A percentile compares a stretch with the other conserved stretches of the same genome.
These are phyloP conservation scores for Amauroascus niger DNA, from an alignment of 2,329 filamentous ascomycete species.

Conservation along the genomic window DNA sequence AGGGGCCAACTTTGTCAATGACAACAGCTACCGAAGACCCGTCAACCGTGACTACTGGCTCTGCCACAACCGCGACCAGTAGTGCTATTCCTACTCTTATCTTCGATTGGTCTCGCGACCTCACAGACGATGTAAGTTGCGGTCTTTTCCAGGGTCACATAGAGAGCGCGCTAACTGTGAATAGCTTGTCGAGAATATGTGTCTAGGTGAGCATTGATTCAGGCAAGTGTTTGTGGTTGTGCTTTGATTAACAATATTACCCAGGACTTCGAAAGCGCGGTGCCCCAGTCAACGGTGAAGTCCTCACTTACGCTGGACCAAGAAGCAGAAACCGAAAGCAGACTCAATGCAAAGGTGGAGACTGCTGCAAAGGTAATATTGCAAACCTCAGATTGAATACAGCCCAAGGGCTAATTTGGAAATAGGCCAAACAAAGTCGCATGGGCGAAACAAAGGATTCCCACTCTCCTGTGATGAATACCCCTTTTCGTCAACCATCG, in stretches of 20 bases:
- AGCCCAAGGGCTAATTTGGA: not conserved
- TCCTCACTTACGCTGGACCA: not conserved
- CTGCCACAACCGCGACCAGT: not conserved
- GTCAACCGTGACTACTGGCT: not conserved
- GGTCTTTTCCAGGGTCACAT: not conserved
- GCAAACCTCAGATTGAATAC: not conserved
- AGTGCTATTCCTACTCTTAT: constrained; percentile 4
- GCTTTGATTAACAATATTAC: not conserved
- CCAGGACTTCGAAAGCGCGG: not conserved
- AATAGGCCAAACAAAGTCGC: constrained; percentile 1
- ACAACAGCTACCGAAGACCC: not conserved
- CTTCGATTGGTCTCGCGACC: not conserved
- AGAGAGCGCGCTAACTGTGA: not conserved
- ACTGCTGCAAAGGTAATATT: constrained; percentile 1
- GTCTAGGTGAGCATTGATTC: not conserved
- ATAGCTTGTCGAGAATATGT: constrained; percentile 4
- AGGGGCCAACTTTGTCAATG: not conserved
- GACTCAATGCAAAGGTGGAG: not conserved
- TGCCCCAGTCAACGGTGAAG: constrained; percentile 1
- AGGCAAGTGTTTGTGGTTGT: too few relatives aligned
- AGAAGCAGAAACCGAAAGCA: not conserved
- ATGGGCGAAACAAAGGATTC: not conserved
- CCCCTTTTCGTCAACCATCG: not conserved
- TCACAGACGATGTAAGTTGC: constrained; percentile 4
- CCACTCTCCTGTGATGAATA: constrained; percentile 5